Evolutionary conservation across 495 filamentous ascomycete genomes (phyloP).

Genomic region (Xylaria nigripes): DNA sequence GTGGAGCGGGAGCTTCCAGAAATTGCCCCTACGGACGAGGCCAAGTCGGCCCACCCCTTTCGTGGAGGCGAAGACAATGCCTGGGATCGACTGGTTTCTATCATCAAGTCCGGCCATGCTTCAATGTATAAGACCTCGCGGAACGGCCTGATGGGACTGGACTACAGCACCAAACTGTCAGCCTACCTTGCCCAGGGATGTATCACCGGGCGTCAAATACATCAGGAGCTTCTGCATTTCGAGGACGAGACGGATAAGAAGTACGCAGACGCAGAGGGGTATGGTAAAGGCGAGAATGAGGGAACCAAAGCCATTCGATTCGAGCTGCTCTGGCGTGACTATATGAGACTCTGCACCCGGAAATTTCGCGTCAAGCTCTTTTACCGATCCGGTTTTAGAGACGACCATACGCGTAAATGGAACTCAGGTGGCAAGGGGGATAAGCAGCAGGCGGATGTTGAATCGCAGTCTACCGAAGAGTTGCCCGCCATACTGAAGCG

Average conservation of each 20-base stretch:
- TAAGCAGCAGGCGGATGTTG: conserved; percentile 16
- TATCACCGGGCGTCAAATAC: conserved; percentile 58
- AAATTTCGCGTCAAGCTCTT: conserved; percentile 58
- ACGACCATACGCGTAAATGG: conserved; percentile 35
- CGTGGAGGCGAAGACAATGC: conserved; percentile 54
- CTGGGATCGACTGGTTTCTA: conserved; percentile 45
- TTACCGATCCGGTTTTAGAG: conserved; percentile 48
- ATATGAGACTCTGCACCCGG: conserved; percentile 59
- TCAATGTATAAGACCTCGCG: conserved; percentile 56
- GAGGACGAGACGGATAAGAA: conserved; percentile 48
- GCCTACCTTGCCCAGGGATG: conserved; percentile 60
- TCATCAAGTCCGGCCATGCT: conserved; percentile 50
- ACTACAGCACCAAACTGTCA: conserved; percentile 64
- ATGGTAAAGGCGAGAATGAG: conserved; percentile 56
- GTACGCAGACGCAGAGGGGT: conserved; percentile 35
- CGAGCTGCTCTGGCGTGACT: conserved; percentile 68
- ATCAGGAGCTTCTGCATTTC: conserved; percentile 51
- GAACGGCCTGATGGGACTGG: conserved; percentile 56
- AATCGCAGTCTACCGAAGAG: conserved; percentile 24
- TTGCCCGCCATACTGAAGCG: conserved; percentile 36
- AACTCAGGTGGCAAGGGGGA: conserved; percentile 26
- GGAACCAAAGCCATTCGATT: conserved; percentile 61
- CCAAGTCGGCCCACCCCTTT: conserved; percentile 55
- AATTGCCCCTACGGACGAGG: conserved; percentile 36
- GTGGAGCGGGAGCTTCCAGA: conserved; percentile 30